Base-by-base conservation (phyloP, 2,329 filamentous ascomycete genomes). In the Diaporthe sp. region DNA sequence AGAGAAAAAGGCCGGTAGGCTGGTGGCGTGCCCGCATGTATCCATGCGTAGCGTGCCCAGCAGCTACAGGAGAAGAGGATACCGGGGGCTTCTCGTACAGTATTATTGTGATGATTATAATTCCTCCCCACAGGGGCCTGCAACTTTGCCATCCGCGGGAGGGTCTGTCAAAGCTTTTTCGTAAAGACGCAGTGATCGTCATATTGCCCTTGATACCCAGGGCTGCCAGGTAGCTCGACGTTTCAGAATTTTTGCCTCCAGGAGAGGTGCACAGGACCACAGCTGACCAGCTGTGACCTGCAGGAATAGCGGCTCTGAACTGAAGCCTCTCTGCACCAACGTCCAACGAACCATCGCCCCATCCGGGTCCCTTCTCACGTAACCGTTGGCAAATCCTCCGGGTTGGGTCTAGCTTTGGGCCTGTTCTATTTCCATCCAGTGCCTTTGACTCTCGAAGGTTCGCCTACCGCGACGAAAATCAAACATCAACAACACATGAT, bases 1-100 rank as follows among this genome's bases (percentile, higher is more conserved):
- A 35, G 70, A 65, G 42, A 39, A 69, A 74, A 74, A 61, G 44
- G 63, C 73, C 73, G 69, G 70, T 68, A 68, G 51, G 63, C 63
- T 53, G 32, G 44, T 66, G 61, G 35, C 59, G 37, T 55, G 59
- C 50, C 68, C 68, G n/a, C 25, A 58, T 27, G 59, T 63, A 72
- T 44, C 70, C 63, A 58, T 32, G 32, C n/a, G n/a, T n/a, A 51
- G 47, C 47, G 22, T 51, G n/a, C 47, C 47, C 7, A 13, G 37
- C 58, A 30, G 25, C 37, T 42, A 7, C 19, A n/a, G n/a, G n/a
- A 47, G 58, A 10, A 50, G 44, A 30, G 19, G 22, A 25, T 51
- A 39, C 47, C 47, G 35, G 32, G 32, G 44, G 30, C 32, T 37
- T 53, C 63, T 53, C 63, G 47, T 68, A 68, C 63, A 22, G 44